Evolutionary conservation across 1,139 yeast species (phyloP), one percentile per base, ranked within the genome.

Genomic region (Nakaseomyces glabratus): DNA sequence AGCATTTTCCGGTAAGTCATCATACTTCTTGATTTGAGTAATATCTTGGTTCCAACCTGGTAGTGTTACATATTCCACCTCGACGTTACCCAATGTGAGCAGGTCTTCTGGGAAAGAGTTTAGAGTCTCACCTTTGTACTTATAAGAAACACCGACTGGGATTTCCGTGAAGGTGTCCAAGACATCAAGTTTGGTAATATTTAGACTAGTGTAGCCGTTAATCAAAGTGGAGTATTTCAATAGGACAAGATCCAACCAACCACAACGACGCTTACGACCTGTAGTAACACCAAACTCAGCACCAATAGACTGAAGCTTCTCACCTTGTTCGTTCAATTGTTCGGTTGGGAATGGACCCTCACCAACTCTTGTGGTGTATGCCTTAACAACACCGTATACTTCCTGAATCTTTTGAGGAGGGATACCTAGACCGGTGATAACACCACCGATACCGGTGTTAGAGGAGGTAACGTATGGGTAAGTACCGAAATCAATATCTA

Each of bases 331-430:
- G 60, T 90, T 86, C 59, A 88, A 72, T 61, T 88, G 97, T 65
- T 90, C 99, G 39, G 97, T 80, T 44, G 99, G 97, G 82, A 90
- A 90, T 23, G 99, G 98, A 44, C 99, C 99, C 56, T 86, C 97
- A 53, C 99, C 99, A 39, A 90, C 99, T 64, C 99, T 78, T 28
- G 98, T 90, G 33, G 98, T 93, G 63, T 90, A 90, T 31, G 98
- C 98, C 68, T 90, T 90, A 37, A 88, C 97, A 28, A 90, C 98
- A 61, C 99, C 99, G 58, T 80, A 85, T 33, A 86, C 69, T 58
- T 85, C 79, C 37, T 69, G 72, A 51, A 90, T 80, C 46, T 76
- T 66, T 47, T 66, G 73, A 49, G 98, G 98, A 22, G 98, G 96
- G 41, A 90, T 63, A 51, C 97, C 99, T 47, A 93, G 72, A 44